Evolutionary conservation across 1,284 basidiomycete species (phyloP), one percentile per base, ranked within the genome.

Genomic region (Fomitopsis palustris): DNA sequence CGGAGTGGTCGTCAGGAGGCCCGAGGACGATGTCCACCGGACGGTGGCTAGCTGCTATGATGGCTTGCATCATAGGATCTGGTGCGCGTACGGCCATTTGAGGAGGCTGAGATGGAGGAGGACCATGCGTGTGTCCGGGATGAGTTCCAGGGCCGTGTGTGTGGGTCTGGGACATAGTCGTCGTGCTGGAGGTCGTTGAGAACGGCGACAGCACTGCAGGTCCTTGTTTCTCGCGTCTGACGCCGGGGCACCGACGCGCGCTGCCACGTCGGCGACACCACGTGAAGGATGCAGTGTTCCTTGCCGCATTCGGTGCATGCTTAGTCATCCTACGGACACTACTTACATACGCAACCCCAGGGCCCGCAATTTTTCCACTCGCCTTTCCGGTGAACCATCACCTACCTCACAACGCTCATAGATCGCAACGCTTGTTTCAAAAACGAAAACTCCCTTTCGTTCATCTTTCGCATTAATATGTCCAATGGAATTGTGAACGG

Each of bases 401-500:
- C 67, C 66, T 65, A 67, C 8, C 70, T 67, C 66, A 59, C 67
- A 67, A 62, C 65, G 58, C 66, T 61, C 66, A 68, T 74, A 73
- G 70, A 75, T 67, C 61, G 70, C 60, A 68, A 65, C 60, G n/a
- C 64, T 64, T 63, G 45, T 65, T 62, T 67, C 62, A 55, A 67
- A n/a, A 60, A 38, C 57, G 62, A 67, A 61, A 67, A 65, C 56
- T 62, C 55, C 59, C 60, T 61, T 61, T 65, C 65, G 59, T 59
- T 67, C 64, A 64, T 62, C 58, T 65, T 69, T 67, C 69, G 57
- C 59, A 65, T 71, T 88, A 90, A 87, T 88, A 91, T 91, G 89
- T 86, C 87, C 78, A 90, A 91, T 91, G 88, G 88, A 84, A 84
- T 84, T 81, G 83, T 89, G 87, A 90, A 90, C 78, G 87, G 85